Evolutionary conservation across 108 stramenopile species (phyloP).

Genomic region (Cyclotella choctawhatcheeana): DNA sequence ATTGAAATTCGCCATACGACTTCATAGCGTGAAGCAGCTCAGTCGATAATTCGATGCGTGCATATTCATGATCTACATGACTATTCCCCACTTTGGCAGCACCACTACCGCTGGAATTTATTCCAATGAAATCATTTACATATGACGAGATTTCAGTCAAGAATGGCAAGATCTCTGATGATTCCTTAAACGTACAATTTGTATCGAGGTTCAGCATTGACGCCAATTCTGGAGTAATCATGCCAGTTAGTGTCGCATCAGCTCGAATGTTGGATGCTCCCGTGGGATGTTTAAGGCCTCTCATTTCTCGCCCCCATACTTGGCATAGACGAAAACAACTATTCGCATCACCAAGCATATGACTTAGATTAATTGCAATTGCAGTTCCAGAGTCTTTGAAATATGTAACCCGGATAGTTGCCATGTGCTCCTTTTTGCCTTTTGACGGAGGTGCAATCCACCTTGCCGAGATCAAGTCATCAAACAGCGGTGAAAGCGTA

Average conservation of each 20-base stretch:
- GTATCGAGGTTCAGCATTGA: conserved; percentile 11
- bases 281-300: conserved; percentile 16
- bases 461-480: conserved; percentile 7
- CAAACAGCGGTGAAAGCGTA: conserved; percentile 30
- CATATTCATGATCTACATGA: conserved; percentile 36
- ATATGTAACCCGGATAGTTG: conserved; percentile 28
- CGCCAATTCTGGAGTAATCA: conserved; percentile 31
- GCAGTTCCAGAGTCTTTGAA: conserved; percentile 30
- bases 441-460: neutral
- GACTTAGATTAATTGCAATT: conserved; percentile 29
- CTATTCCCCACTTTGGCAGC: neutral
- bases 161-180: neutral
- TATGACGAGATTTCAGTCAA: neutral
- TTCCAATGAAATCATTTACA: neutral
- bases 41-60: conserved; percentile 14
- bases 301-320: conserved; percentile 38
- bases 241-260: conserved; percentile 33
- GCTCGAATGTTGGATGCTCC: conserved; percentile 35
- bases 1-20: conserved; percentile 30
- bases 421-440: neutral
- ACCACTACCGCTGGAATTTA: neutral
- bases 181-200: neutral
- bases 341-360: conserved; percentile 26
- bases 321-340: conserved; percentile 24
- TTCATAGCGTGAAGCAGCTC: conserved; percentile 40